Evolutionary conservation across 2,329 filamentous ascomycete species (phyloP).

Genomic region (Hypomyces rosellus): DNA sequence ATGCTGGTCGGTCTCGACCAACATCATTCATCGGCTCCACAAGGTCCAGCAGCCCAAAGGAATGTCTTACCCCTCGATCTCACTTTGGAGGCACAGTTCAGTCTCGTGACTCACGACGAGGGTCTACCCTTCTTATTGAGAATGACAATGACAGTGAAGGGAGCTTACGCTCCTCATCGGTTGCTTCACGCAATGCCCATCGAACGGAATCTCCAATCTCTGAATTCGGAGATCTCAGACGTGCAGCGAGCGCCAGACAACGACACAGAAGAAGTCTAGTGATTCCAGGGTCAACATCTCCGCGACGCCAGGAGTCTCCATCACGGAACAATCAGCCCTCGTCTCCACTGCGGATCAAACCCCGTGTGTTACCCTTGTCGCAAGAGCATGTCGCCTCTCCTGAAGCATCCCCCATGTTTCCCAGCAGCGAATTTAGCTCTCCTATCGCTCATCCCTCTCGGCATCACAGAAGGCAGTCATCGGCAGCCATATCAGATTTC

Average conservation of each 20-base stretch:
- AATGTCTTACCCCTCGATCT: constrained; percentile 86
- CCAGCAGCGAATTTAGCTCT: constrained; percentile 74
- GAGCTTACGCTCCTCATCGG: constrained; percentile 74
- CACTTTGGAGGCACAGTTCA: constrained; percentile 55
- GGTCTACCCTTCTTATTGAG: constrained; percentile 67
- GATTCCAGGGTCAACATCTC: constrained; percentile 70
- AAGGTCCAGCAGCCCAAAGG: constrained; percentile 81
- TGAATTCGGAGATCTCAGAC: constrained; percentile 69
- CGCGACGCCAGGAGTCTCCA: constrained; percentile 82
- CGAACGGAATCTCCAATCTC: constrained; percentile 87
- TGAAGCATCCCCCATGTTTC: constrained; percentile 81
- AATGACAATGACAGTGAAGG: constrained; percentile 86
- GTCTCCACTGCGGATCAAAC: constrained; percentile 84
- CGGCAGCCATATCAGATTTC: constrained; percentile 70
- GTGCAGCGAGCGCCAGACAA: constrained; percentile 72
- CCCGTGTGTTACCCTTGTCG: constrained; percentile 54
- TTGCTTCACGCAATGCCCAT: constrained; percentile 58
- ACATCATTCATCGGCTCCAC: constrained; percentile 59
- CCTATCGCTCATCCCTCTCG: constrained; percentile 54
- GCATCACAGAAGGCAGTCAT: constrained; percentile 86
- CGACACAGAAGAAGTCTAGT: constrained; percentile 83
- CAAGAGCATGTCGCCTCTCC: constrained; percentile 71
- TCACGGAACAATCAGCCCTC: constrained; percentile 72
- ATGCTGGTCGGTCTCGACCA: constrained; percentile 40
- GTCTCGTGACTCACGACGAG: constrained; percentile 61